Evolutionary conservation across 2,329 filamentous ascomycete species (phyloP), one percentile per base, ranked within the genome.

Genomic region (Cladosporium sp.): DNA sequence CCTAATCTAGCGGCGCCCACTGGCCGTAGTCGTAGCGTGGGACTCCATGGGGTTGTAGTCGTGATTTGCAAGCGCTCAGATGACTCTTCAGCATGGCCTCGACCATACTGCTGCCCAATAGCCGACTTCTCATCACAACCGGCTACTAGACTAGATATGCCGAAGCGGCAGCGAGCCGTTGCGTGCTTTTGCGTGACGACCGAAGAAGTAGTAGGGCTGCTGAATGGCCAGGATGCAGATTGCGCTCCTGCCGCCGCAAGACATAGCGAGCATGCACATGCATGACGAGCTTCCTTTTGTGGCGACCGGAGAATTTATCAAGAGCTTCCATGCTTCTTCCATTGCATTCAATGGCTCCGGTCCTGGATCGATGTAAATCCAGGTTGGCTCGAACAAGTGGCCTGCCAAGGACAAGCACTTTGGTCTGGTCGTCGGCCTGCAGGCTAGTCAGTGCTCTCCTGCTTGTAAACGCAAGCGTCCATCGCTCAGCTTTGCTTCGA

Each of bases 111-210:
- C 9, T 9, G 4, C 22, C 9, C 22, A 27, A 27, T 27, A 27
- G 22, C 22, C 22, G 37, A 24, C 27, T 22, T 27, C 15, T 37
- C 39, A 20, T 41, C 37, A 18, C 12, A 19, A 34, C 37, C n/a
- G 45, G 45, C 17, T 41, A 34, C 27, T 34, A 41, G 19, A 27
- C 45, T 24, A 17, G n/a, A 24, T 48, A 17, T 48, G 45, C 17
- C 37, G 18, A 48, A 48, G 45, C 45, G 45, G 45, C 45, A 48
- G 37, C 45, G 45, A 41, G 45, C 45, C 45, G 45, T 48, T 41
- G 45, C 45, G 45, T 48, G 45, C 45, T 48, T 27, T 27, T 27
- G 22, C 22, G 22, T 27, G 22, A 27, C 9, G 22, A 27, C 22
- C 5, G 22, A 27, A 27, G 22, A 9, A n/a, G n/a, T n/a, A n/a